Evolutionary conservation across 2,329 filamentous ascomycete genomes (phyloP).

Genomic region (Proliferodiscus dingleyae): DNA sequence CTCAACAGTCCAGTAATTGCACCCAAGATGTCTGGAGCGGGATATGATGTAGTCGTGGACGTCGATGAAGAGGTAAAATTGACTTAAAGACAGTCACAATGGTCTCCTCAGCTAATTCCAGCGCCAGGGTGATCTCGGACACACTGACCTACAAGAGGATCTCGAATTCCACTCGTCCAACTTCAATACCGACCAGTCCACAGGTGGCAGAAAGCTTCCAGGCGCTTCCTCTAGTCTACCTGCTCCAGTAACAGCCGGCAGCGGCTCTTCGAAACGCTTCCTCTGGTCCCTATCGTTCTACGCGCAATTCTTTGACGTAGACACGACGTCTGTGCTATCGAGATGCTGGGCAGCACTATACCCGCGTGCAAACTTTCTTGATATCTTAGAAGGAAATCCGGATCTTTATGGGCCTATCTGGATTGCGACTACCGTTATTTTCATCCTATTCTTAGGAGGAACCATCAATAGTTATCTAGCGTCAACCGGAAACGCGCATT

Average conservation of each 20-base stretch:
- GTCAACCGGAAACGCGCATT: conserved; percentile 60
- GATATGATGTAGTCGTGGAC: conserved; percentile 97
- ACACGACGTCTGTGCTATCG: conserved; percentile 81
- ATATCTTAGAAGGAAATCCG: conserved; percentile 93
- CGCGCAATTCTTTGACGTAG: conserved; percentile 97
- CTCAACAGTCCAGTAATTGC: neutral
- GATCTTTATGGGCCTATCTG: conserved; percentile 97
- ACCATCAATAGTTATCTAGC: conserved; percentile 91
- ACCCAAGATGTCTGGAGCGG: conserved; percentile 44
- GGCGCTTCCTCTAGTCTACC: conserved; percentile 44
- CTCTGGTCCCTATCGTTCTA: conserved; percentile 94
- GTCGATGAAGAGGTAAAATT: conserved; percentile 81
- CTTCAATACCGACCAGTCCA: conserved; percentile 59
- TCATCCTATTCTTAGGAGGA: conserved; percentile 91
- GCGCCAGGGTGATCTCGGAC: conserved; percentile 84
- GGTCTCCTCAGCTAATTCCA: conserved; percentile 9
- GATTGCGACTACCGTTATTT: conserved; percentile 96
- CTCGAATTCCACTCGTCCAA: conserved; percentile 97
- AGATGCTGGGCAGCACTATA: conserved; percentile 87
- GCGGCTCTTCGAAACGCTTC: conserved; percentile 67
- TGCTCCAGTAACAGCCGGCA: conserved; percentile 49
- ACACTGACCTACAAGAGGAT: conserved; percentile 97
- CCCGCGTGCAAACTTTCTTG: conserved; percentile 90
- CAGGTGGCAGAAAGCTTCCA: conserved; percentile 37
- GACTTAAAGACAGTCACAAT: neutral